phyloP scores from a whole-genome alignment of 2,329 filamentous ascomycete genomes.

The Fonsecaea monophora region DNA sequence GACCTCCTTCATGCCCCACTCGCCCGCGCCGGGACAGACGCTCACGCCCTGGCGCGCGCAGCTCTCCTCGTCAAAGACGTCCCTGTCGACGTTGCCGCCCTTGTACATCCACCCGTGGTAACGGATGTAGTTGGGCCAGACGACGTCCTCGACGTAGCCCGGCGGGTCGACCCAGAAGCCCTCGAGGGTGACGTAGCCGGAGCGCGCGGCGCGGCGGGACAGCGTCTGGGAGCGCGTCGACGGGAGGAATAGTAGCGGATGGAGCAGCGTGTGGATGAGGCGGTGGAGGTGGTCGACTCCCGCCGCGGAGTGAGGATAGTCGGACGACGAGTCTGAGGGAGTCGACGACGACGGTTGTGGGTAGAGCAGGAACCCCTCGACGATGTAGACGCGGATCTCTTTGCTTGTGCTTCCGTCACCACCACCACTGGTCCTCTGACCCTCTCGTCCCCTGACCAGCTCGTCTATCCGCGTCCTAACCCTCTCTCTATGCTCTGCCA shows the following conservation, averaged over 20 bases:
- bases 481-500: constrained; percentile 39
- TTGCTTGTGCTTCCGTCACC: background rate
- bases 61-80: constrained; percentile 35
- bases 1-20: constrained; percentile 66
- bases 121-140: constrained; percentile 92
- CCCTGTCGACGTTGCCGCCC: constrained; percentile 51
- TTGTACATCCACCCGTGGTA: constrained; percentile 74
- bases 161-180: constrained; percentile 96
- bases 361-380: constrained; percentile 91
- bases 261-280: constrained; percentile 59
- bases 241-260: constrained; percentile 79
- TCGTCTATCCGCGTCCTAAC: constrained; percentile 37
- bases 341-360: constrained; percentile 49
- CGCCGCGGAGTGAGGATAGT: constrained; percentile 5
- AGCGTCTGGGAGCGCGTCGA: constrained; percentile 64
- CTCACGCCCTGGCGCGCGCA: constrained; percentile 40
- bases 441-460: constrained; percentile 26
- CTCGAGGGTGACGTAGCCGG: constrained; percentile 62
- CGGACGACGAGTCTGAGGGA: constrained; percentile 34
- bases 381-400: constrained; percentile 66
- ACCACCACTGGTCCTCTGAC: constrained; percentile 5
- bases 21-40: constrained; percentile 53
- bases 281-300: constrained; percentile 23
- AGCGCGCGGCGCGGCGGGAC: constrained; percentile 49
- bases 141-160: constrained; percentile 89